Base-by-base conservation (phyloP, 2,329 filamentous ascomycete genomes). In the Exophiala lecanii-corni region DNA sequence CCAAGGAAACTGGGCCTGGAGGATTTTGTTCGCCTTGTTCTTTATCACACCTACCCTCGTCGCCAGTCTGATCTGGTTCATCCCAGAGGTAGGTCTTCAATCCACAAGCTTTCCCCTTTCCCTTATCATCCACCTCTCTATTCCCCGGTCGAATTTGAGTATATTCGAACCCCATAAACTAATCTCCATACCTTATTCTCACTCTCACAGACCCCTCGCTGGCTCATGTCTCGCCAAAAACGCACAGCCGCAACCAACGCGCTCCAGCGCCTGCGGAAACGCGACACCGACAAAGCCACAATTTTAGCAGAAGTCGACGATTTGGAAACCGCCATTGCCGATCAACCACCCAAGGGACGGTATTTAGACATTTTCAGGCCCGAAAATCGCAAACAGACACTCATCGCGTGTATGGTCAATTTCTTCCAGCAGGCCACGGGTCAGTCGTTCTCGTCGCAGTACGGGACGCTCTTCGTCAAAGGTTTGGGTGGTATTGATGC, bases 11-110 rank as follows among this genome's bases (percentile, higher is more conserved):
- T 51, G 51, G 1, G 57, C 63, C 2, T 69, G 58, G 55, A 46
- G 54, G 4, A 62, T 68, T 19, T 64, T 62, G 0, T 54, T 61
- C 4, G 62, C 62, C 0, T 46, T 65, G 1, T 66, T 65, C 52
- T 64, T 59, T 33, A 45, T 62, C 25, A 52, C 66, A 3, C 61
- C 63, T 3, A 39, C 47, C 9, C 56, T 63, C 16, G 47, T 66
- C 5, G 40, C 56, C 2, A 36, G 33, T 16, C 34, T 49, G 4
- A 53, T 60, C 23, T 60, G 57, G 50, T 61, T 60, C 35, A 51
- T 64, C 5, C 60, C 63, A 5, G 55, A 64, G 54, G 44, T 50
- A 18, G n/a, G 25, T n/a, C n/a, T n/a, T n/a, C n/a, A n/a, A n/a
- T n/a, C n/a, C n/a, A n/a, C n/a, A n/a, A n/a, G n/a, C n/a, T n/a